Base-by-base conservation (phyloP, 805 yeast species). In the Candida boleticola region DNA sequence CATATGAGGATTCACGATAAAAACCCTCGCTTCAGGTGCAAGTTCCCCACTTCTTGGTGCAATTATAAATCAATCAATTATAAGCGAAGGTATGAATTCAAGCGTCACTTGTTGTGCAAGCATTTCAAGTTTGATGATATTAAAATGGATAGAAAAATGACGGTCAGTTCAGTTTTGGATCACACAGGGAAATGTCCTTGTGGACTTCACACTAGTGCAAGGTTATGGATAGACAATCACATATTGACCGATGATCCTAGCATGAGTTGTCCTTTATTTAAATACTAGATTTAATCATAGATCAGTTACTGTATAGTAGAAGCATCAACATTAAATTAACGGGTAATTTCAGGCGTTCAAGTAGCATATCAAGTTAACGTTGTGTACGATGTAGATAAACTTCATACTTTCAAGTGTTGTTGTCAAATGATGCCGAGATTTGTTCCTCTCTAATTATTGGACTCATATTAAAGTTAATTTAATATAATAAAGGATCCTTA, bases 61-160 rank as follows among this genome's bases (percentile, higher is more conserved):
- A 45, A 45, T 6, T 50, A 49, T 43, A 46, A 44, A 29, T 35
- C 49, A 14, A 50, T 49, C 31, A 49, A 44, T 36, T 52, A 51
- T 42, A 51, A 52, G 41, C 50, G 57, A 10, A 49, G 47, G 16
- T 52, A 52, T 37, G 57, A 52, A 40, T 51, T 41, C 41, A 52
- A 49, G 36, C 52, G 52, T 23, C 57, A 52, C 29, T 33, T 52
- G 21, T 42, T 52, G 29, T 46, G 46, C 37, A 43, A 43, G 41
- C 57, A 52, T 31, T 52, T 52, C 31, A 27, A 36, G 16, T 52
- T 51, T 33, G 57, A 52, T 42, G 31, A 43, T 20, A 46, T 46
- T 2, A 29, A 42, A 21, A 37, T 47, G 23, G 40, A 36, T 13
- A 45, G 44, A 33, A 41, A 37, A 10, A 51, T 42, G 22, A 49